These are phyloP conservation scores for Boletus smithii DNA, from an alignment of 1,284 basidiomycete genomes.

Conservation along the genomic window DNA sequence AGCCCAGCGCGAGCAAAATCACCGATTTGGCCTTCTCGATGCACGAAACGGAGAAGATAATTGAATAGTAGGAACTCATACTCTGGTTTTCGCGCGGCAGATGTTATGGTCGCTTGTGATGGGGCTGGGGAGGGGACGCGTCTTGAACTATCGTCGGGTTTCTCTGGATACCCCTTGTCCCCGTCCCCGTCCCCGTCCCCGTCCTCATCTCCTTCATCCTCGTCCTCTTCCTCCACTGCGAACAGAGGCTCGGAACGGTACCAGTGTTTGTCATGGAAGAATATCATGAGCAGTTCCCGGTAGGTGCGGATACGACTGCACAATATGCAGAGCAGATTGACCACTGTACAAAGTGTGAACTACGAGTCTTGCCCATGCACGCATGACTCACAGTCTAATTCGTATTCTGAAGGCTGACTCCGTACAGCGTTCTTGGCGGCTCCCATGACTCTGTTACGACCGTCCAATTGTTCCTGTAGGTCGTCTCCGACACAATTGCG, in stretches of 20 bases:
- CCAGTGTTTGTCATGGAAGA: constrained; percentile 91
- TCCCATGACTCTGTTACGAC: constrained; percentile 72
- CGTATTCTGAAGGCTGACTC: constrained; percentile 76
- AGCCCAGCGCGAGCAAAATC: constrained; percentile 92
- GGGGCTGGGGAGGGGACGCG: constrained; percentile 52
- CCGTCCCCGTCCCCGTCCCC: constrained; percentile 29
- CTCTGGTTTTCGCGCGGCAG: constrained; percentile 67
- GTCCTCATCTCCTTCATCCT: constrained; percentile 56
- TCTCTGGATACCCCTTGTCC: constrained; percentile 28
- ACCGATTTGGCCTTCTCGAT: constrained; percentile 90
- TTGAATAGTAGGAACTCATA: constrained; percentile 95
- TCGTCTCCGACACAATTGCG: constrained; percentile 89
- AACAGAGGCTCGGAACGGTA: constrained; percentile 68
- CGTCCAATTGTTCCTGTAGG: constrained; percentile 78
- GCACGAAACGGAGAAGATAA: constrained; percentile 92
- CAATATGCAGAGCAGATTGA: constrained; percentile 86
- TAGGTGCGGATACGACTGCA: constrained; percentile 88
- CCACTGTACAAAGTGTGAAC: constrained; percentile 50
- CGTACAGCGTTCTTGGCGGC: constrained; percentile 71
- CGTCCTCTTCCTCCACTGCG: constrained; percentile 67
- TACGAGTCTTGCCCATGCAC: neutral
- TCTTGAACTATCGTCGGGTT: constrained; percentile 28
- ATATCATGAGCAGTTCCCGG: constrained; percentile 90
- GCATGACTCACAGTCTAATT: constrained; percentile 69
- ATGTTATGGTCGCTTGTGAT: constrained; percentile 58